Base-by-base conservation (phyloP, 257 asterid species). In the Verbascum thapsus region DNA sequence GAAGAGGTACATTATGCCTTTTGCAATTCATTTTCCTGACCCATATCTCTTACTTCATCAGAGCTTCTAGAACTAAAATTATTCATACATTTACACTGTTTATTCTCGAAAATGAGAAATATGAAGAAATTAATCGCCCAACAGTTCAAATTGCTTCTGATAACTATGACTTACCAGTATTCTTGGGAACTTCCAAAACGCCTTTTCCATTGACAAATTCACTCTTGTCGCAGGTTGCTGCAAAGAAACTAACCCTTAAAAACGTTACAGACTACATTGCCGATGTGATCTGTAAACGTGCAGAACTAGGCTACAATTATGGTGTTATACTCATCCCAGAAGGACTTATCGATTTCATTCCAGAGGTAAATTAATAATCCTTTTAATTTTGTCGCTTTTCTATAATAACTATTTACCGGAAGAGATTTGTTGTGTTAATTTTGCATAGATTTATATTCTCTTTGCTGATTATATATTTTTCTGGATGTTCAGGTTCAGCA, bases 271-370 rank as follows among this genome's bases (percentile, higher is more conserved):
- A 88, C 78, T 71, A 90, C 69, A 86, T 94, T 69, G 87, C 92
- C n/a, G 94, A 90, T 73, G 87, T 90, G 66, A 75, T 94, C 63
- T 72, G 90, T 78, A 88, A 94, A 75, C 99, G 98, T 55, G 90
- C 98, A 3, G 95, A 80, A 63, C 74, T 78, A 54, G 98, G 99
- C 20, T 86, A 78, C 75, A 88, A 94, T 70, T 94, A 94, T 71
- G 99, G 99, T 69, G 99, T 94, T 69, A 87, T 94, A 45, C 98
- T 94, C 64, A 94, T 94, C 42, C 99, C 99, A 0, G 99, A 94
- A 78, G 99, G 99, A 57, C 83, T 94, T 18, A 94, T 94, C 10
- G 99, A 94, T 81, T 94, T 94, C 76, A 94, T 94, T 71, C 99
- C 99, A 8, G 99, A 94, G 96, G 99, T 94, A 69, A 20, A 44